Conservation (phyloP, 2,329 filamentous ascomycete genomes). For the Trichoderma pleuroti region DNA sequence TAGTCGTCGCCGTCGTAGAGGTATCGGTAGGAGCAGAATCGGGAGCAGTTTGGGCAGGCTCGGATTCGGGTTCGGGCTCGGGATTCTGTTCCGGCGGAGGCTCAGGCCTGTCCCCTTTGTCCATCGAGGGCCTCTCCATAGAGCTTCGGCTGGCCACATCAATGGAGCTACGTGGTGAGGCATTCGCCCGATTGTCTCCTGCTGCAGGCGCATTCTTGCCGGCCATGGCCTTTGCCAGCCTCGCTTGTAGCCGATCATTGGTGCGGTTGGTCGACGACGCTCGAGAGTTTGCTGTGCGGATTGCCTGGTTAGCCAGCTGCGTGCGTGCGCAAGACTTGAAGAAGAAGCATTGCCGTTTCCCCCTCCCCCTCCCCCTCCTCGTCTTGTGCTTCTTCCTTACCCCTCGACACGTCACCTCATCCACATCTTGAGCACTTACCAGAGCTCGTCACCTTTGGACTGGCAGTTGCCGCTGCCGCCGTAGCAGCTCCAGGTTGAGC, state of each 20-base stretch:
- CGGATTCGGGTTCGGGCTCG: conserved; percentile 14
- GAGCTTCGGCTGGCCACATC: conserved; percentile 31
- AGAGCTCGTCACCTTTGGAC: conserved; percentile 13
- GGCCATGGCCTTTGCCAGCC: conserved; percentile 81
- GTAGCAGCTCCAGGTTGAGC: not conserved
- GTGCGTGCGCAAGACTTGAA: not conserved
- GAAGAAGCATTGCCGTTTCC: not conserved
- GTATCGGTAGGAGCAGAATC: not conserved
- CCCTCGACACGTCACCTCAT: not conserved
- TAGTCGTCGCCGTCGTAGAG: not conserved
- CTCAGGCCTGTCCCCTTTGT: conserved; percentile 22
- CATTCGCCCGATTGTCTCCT: conserved; percentile 43
- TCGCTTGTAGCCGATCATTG: conserved; percentile 75
- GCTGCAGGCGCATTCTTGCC: conserved; percentile 51
- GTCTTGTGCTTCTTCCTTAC: not conserved
- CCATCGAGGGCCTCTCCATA: conserved; percentile 31
- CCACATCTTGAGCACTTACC: conserved; percentile 12
- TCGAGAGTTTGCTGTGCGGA: conserved; percentile 47
- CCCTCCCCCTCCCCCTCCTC: not conserved
- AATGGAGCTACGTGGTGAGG: conserved; percentile 38
- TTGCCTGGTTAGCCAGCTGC: not conserved
- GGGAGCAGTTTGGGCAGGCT: not conserved
- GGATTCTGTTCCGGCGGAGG: conserved; percentile 15
- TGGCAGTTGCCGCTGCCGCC: not conserved
- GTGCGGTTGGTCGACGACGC: conserved; percentile 57